Evolutionary conservation across 2,329 filamentous ascomycete genomes (phyloP), one percentile per base, ranked within the genome.

Genomic region (Nannizziopsis arthrosporioides): DNA sequence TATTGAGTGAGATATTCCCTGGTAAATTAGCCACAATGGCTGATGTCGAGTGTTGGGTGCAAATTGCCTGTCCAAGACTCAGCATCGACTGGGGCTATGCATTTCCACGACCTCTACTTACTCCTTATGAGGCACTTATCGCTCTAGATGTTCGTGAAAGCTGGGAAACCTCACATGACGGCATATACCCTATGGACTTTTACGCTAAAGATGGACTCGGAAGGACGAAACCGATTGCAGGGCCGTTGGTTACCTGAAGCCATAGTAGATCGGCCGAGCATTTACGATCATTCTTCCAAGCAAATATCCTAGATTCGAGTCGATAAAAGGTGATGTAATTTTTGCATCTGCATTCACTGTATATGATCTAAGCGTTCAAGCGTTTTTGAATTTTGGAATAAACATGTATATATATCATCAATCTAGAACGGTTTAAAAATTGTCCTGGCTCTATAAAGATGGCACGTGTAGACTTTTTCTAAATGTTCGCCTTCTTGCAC

Each of bases 41-140:
- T 27, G 90, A 96, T 60, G 85, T 98, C 2, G 90, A 95, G 62
- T 94, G 88, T 58, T 98, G 92, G 92, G 90, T 98, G 35, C 92
- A 98, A 68, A 88, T 98, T 44, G 92, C 92, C 4, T 98, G 92
- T 67, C 92, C 92, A n/a, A 73, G 92, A 43, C 63, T 98, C 63
- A 96, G 90, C 65, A 98, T 98, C 56, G 92, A 98, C 68, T 98
- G 92, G 92, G 92, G 92, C 0, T 96, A 96, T 69, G 92, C 92
- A 0, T 98, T 98, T 62, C 78, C 87, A 1, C 71, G 85, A 41
- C 92, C 92, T 42, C 64, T 98, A 50, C 67, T 98, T 61, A 96
- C 90, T 45, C 90, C 92, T 1, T 95, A 98, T 58, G 92, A 98
- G 69, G 92, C 92, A 5, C 75, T 96, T 51, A 82, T 98, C 31